Evolutionary conservation across 2,329 filamentous ascomycete species (phyloP).

Genomic region (Exophiala calicioides): DNA sequence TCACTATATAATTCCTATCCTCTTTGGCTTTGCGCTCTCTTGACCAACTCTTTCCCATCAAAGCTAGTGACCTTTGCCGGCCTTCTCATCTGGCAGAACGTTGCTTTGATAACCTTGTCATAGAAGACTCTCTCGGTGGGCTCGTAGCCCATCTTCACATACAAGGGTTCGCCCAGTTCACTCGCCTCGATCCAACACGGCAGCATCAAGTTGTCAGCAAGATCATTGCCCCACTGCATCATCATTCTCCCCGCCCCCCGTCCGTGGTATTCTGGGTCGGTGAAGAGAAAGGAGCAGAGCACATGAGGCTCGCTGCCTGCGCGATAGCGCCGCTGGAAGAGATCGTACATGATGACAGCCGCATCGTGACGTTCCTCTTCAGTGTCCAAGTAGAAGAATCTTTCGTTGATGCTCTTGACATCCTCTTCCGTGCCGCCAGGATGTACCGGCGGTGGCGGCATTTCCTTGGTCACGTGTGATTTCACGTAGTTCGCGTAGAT

Average conservation of each 20-base stretch:
- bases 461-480: neutral
- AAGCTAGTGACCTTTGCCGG: too few species aligned
- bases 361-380: conserved; percentile 18
- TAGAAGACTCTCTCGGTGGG: conserved; percentile 16
- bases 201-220: conserved; percentile 38
- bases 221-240: conserved; percentile 37
- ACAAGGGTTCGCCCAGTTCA: conserved; percentile 39
- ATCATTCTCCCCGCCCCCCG: conserved; percentile 40
- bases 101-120: too few species aligned
- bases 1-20: too few species aligned
- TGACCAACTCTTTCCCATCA: too few species aligned
- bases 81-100: too few species aligned
- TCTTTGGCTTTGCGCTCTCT: too few species aligned
- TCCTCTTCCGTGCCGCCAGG: neutral
- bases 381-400: conserved; percentile 16
- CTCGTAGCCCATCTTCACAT: conserved; percentile 35
- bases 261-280: conserved; percentile 37
- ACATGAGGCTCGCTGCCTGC: conserved; percentile 16
- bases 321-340: conserved; percentile 9
- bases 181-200: conserved; percentile 44
- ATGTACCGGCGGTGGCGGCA: neutral
- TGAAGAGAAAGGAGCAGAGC: conserved; percentile 22
- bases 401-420: neutral
- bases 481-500: conserved; percentile 20
- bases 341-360: conserved; percentile 14